Base-by-base conservation (phyloP, 2,329 filamentous ascomycete species). In the Ambrosiella cleistominuta region DNA sequence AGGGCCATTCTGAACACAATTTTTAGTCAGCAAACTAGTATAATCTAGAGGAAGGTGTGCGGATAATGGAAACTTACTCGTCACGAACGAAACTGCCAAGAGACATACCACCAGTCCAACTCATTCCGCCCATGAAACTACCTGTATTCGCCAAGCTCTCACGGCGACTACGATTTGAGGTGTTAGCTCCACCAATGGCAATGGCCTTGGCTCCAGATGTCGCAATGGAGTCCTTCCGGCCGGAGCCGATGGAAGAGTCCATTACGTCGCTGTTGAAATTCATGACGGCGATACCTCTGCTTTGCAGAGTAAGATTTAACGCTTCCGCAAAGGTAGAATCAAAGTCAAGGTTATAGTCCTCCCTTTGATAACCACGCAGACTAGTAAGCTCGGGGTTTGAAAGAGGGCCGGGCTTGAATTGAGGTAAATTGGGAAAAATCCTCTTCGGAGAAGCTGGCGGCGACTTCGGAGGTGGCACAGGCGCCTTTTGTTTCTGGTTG, bases 51-150 rank as follows among this genome's bases (percentile, higher is more conserved):
- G 7, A 39, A 51, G 35, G 27, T 49, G 19, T 39, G 35, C 40
- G 11, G 19, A 38, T 17, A 56, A 19, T 51, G 36, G 15, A 51
- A 60, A 75, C 91, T 82, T 82, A 98, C 93, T 98, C 93, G 73
- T 98, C 91, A 70, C 88, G 80, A 70, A 98, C 93, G 76, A 94
- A 97, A 67, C 91, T 97, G 62, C 91, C 91, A 63, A 97, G 88
- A 7, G 91, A 97, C 61, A 95, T 82, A 63, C 90, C 91, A 67
- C 91, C 91, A 13, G 52, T 54, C 90, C 91, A 98, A 71, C 90
- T 96, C 83, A 95, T 89, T 65, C 91, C 90, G 63, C 83, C 85
- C 72, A 83, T 81, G 60, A 83, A 70, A 66, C 81, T 84, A 54
- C 80, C 80, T 13, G 80, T 80, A 38, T 58, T 58, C 27, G 56